These are phyloP conservation scores for Cercophora samala DNA, from an alignment of 495 filamentous ascomycete genomes.

Conservation along the genomic window DNA sequence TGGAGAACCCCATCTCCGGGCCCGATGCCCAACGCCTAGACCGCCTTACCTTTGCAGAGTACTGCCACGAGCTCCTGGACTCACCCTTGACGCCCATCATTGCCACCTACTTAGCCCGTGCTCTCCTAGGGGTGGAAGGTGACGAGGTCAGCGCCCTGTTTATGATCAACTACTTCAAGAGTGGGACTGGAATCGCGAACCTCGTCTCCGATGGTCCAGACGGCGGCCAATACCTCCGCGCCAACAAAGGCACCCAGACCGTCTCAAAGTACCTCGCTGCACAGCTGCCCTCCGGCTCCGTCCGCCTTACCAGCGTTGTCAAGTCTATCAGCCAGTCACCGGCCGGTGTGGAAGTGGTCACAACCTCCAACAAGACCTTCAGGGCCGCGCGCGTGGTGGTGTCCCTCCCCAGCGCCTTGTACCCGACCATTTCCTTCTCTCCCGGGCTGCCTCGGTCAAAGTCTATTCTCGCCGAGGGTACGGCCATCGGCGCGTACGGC, in stretches of 20 bases:
- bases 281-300: background rate
- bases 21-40: background rate
- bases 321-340: background rate
- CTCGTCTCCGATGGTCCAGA: conserved; percentile 41
- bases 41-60: background rate
- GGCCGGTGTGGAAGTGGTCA: background rate
- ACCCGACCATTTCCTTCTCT: background rate
- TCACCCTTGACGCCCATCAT: conserved; percentile 3
- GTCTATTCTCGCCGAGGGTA: conserved; percentile 19
- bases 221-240: background rate
- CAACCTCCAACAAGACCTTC: background rate
- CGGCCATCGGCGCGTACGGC: conserved; percentile 37
- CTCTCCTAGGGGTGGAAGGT: conserved; percentile 46
- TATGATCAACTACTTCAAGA: conserved; percentile 50
- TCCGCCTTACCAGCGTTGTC: background rate
- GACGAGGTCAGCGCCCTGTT: conserved; percentile 44
- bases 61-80: background rate
- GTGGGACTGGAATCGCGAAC: conserved; percentile 41
- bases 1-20: background rate
- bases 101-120: conserved; percentile 37
- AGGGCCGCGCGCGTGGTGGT: background rate
- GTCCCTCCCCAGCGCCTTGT: background rate
- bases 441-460: conserved; percentile 21
- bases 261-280: background rate
- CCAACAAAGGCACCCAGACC: background rate